A percentile compares a stretch with the other conserved stretches of the same genome.
Evolutionary conservation across 1,139 yeast species (phyloP).

Genomic region (Sugiyamaella xylanicola): DNA sequence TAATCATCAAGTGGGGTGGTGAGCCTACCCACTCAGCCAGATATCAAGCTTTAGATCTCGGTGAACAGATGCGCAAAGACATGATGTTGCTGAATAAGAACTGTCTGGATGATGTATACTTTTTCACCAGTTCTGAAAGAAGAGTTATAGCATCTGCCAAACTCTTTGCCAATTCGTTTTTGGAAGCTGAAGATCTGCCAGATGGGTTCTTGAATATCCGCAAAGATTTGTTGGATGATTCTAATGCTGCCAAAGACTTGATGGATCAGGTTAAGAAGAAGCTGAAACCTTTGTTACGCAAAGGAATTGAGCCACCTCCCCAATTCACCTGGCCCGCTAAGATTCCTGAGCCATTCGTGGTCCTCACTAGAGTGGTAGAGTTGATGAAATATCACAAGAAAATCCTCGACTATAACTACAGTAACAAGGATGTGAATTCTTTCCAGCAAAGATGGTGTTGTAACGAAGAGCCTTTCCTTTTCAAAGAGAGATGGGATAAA

Average conservation of each 20-base stretch:
- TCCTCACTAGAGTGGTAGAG: conserved; percentile 90
- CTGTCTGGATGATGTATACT: conserved; percentile 80
- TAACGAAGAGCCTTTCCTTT: conserved; percentile 87
- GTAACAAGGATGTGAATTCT: conserved; percentile 60
- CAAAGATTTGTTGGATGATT: conserved; percentile 91
- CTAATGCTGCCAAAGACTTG: conserved; percentile 95
- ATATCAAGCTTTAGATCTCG: conserved; percentile 91
- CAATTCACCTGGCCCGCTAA: conserved; percentile 99
- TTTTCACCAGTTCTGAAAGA: conserved; percentile 90
- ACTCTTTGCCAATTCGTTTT: conserved; percentile 77
- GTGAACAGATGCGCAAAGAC: conserved; percentile 94
- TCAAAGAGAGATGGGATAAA: conserved; percentile 97
- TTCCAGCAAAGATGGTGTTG: conserved; percentile 94
- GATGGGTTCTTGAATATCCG: conserved; percentile 80
- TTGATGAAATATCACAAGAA: conserved; percentile 89
- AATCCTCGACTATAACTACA: conserved; percentile 82
- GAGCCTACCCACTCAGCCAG: conserved; percentile 98
- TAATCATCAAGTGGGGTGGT: conserved; percentile 98
- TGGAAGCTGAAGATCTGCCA: conserved; percentile 70
- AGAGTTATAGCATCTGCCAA: conserved; percentile 93
- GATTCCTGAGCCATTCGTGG: conserved; percentile 96
- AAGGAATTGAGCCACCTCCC: conserved; percentile 98
- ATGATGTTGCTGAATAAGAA: conserved; percentile 81
- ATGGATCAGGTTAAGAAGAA: conserved; percentile 98
- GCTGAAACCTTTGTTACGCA: conserved; percentile 87